Evolutionary conservation across 2,329 filamentous ascomycete species (phyloP), one percentile per base, ranked within the genome.

Genomic region (Sporothrix globosa): DNA sequence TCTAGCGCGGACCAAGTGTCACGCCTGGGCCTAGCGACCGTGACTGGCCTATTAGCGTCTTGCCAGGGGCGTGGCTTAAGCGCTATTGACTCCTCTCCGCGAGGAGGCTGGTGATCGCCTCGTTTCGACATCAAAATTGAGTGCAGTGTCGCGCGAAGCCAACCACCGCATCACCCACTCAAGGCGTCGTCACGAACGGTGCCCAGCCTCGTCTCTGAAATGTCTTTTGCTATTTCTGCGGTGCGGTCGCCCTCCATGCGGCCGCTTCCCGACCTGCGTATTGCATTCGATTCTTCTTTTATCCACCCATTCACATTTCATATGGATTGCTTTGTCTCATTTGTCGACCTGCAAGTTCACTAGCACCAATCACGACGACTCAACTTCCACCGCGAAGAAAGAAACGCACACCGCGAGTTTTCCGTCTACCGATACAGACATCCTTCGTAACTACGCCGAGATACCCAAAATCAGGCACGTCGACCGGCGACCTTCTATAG

Each of bases 181-280:
- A 27, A 27, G 58, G 7, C 21, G 21, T 21, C 21, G 13, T 13
- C 53, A n/a, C 13, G 27, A 19, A 9, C 13, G 11, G 27, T 34
- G 21, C 30, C 70, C 70, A 71, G 67, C 70, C 70, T 71, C 70
- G 60, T 41, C 52, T 48, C 19, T 63, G 63, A 50, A 56, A 70
- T 68, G 68, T 19, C 56, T 21, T 21, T 53, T 70, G 30, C 56
- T 70, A 72, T 72, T 70, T 72, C 70, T 72, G 63, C 19, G 44
- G 30, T 10, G 17, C 48, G 24, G 65, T 50, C 70, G 70, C 70
- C 46, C 70, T 50, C 67, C 53, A 50, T 17, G 66, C 52, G 66
- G 52, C 66, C 52, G 52, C 39, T 69, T 69, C 27, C 39, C 39
- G 58, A 61, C 30, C 27, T 34, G 19, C 44, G 24, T 53, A 44